Conservation (phyloP, 164 flowering plant genomes). For the Chimonanthus salicifolius region DNA sequence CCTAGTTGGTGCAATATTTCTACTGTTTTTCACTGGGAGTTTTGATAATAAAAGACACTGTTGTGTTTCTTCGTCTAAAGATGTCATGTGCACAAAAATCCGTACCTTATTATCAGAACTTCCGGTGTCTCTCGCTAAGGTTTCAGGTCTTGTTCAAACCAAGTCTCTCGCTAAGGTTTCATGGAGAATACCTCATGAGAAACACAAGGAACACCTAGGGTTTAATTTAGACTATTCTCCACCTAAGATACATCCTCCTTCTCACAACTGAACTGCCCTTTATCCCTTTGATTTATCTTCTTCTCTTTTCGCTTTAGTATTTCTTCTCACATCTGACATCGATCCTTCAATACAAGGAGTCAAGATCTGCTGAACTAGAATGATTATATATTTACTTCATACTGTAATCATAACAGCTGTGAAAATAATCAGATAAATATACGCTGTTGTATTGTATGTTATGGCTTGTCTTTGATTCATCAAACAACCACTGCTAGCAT, state of each 20-base stretch:
- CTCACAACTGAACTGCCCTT: slow-evolving; percentile 42
- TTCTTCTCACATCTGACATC: slow-evolving; percentile 4
- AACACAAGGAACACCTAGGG: slow-evolving; percentile 19
- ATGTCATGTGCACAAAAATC: too few species aligned
- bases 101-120: too few species aligned
- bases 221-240: slow-evolving; percentile 52
- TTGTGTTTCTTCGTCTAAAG: not conserved
- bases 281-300: not conserved
- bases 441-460: slow-evolving; percentile 10
- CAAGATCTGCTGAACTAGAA: slow-evolving; percentile 1
- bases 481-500: not conserved
- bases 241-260: slow-evolving; percentile 69
- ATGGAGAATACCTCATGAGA: slow-evolving; percentile 23
- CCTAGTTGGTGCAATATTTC: slow-evolving; percentile 12
- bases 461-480: slow-evolving; percentile 7
- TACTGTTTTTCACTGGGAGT: not conserved
- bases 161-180: slow-evolving; percentile 22
- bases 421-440: not conserved
- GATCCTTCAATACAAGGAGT: not conserved
- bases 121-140: not conserved
- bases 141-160: slow-evolving; percentile 22
- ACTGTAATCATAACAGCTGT: slow-evolving; percentile 2
- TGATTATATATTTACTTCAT: not conserved
- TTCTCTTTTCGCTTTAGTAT: not conserved
- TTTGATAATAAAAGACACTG: not conserved